These are phyloP conservation scores for Hymenotorrendiella dingleyae DNA, from an alignment of 2,329 filamentous ascomycete species.

Conservation along the genomic window DNA sequence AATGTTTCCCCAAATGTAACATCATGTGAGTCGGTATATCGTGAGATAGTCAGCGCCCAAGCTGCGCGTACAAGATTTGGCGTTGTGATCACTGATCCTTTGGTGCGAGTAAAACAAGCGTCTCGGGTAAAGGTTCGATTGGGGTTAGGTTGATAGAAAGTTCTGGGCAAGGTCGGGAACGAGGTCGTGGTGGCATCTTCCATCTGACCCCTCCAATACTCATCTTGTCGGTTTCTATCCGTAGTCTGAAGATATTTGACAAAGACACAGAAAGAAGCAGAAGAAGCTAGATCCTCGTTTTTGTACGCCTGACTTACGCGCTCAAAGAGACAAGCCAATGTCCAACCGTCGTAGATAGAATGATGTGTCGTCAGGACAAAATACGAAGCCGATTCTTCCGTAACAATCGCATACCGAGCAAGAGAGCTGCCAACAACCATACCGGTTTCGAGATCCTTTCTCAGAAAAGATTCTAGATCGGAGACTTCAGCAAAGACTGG, in stretches of 20 bases:
- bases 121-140: conserved; percentile 40
- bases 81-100: conserved; percentile 14
- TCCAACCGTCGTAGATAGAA: conserved; percentile 52
- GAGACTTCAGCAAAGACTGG: too few relatives aligned
- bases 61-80: conserved; percentile 27
- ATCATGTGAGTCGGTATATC: conserved; percentile 35
- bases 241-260: conserved; percentile 41
- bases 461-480: conserved; percentile 20
- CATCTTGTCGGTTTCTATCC: conserved; percentile 34
- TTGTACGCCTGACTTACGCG: conserved; percentile 23
- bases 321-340: conserved; percentile 29
- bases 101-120: conserved; percentile 14
- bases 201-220: conserved; percentile 43
- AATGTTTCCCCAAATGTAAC: conserved; percentile 40
- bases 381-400: conserved; percentile 22
- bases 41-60: conserved; percentile 36
- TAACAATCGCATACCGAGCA: conserved; percentile 20
- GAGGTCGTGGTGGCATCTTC: conserved; percentile 40
- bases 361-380: conserved; percentile 53
- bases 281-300: conserved; percentile 17
- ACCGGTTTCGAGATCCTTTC: conserved; percentile 13
- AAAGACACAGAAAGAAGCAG: conserved; percentile 40
- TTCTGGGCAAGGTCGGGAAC: conserved; percentile 43
- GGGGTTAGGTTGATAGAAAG: conserved; percentile 40
- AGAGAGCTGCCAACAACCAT: conserved; percentile 27